phyloP scores from a whole-genome alignment of 768 basidiomycete genomes.

The Podaxis sp. region DNA sequence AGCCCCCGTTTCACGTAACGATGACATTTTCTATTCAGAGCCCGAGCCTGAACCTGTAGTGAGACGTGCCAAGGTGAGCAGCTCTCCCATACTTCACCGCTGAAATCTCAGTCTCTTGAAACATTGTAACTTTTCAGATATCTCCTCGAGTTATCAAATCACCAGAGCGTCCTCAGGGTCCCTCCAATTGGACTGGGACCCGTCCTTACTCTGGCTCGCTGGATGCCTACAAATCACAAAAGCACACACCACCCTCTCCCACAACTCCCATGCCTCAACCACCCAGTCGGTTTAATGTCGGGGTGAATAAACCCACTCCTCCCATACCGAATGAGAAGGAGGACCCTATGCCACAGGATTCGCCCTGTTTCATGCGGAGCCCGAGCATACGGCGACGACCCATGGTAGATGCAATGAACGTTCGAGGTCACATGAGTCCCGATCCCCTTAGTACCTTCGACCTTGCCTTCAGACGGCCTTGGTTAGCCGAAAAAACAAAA shows the following conservation, averaged over 20 bases:
- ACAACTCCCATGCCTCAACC: constrained; percentile 39
- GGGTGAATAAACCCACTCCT: constrained; percentile 34
- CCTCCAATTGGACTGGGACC: neutral
- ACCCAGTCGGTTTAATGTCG: constrained; percentile 23
- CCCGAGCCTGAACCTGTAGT: constrained; percentile 17
- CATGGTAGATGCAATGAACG: constrained; percentile 35
- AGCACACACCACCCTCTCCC: constrained; percentile 37
- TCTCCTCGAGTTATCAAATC: constrained; percentile 10
- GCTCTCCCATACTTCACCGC: neutral
- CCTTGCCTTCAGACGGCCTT: constrained; percentile 19
- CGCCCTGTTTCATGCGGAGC: constrained; percentile 28
- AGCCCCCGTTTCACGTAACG: constrained; percentile 33
- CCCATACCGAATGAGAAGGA: constrained; percentile 26
- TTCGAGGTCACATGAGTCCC: constrained; percentile 30
- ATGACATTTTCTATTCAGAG: constrained; percentile 25
- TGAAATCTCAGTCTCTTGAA: neutral
- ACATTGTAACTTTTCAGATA: neutral
- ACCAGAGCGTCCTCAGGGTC: constrained; percentile 12
- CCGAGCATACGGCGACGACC: constrained; percentile 37
- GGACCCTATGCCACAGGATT: constrained; percentile 20
- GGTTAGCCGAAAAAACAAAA: constrained; percentile 17
- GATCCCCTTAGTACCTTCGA: constrained; percentile 27
- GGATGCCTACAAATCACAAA: constrained; percentile 16
- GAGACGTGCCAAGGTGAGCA: constrained; percentile 4
- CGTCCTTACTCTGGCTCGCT: constrained; percentile 7